Evolutionary conservation across 805 yeast genomes (phyloP).

Genomic region (Millerozyma acaciae): DNA sequence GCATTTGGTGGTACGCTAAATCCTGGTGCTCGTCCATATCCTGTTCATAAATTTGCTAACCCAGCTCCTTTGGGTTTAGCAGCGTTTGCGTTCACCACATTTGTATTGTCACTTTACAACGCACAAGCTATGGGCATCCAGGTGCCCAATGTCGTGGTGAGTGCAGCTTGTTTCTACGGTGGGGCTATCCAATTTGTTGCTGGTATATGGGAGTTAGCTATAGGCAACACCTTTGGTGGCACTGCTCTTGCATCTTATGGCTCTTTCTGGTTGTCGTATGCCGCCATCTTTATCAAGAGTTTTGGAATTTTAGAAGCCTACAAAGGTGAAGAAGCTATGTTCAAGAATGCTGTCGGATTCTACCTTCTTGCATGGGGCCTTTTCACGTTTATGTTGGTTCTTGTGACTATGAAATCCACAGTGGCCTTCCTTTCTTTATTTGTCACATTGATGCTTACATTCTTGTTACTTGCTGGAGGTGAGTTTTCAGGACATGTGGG

Average conservation of each 20-base stretch:
- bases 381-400: slow-evolving; percentile 35
- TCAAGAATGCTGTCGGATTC: slow-evolving; percentile 32
- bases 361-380: slow-evolving; percentile 38
- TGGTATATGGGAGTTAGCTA: slow-evolving; percentile 64
- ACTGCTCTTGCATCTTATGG: slow-evolving; percentile 59
- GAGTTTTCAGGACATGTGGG: slow-evolving; percentile 23
- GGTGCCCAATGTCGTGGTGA: slow-evolving; percentile 53
- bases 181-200: slow-evolving; percentile 59
- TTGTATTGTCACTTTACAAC: slow-evolving; percentile 55
- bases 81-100: slow-evolving; percentile 63
- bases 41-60: slow-evolving; percentile 60
- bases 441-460: slow-evolving; percentile 27
- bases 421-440: slow-evolving; percentile 33
- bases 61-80: slow-evolving; percentile 66
- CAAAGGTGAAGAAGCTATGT: slow-evolving; percentile 21
- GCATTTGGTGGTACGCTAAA: slow-evolving; percentile 39
- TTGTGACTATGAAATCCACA: slow-evolving; percentile 37
- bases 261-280: slow-evolving; percentile 34
- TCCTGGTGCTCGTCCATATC: slow-evolving; percentile 33
- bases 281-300: slow-evolving; percentile 25
- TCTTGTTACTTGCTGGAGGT: slow-evolving; percentile 34
- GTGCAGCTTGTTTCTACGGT: slow-evolving; percentile 61
- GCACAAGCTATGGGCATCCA: slow-evolving; percentile 54
- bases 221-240: slow-evolving; percentile 67
- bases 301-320: slow-evolving; percentile 35